Conservation (phyloP, 139 green algal species). For the Gonium pectorale region DNA sequence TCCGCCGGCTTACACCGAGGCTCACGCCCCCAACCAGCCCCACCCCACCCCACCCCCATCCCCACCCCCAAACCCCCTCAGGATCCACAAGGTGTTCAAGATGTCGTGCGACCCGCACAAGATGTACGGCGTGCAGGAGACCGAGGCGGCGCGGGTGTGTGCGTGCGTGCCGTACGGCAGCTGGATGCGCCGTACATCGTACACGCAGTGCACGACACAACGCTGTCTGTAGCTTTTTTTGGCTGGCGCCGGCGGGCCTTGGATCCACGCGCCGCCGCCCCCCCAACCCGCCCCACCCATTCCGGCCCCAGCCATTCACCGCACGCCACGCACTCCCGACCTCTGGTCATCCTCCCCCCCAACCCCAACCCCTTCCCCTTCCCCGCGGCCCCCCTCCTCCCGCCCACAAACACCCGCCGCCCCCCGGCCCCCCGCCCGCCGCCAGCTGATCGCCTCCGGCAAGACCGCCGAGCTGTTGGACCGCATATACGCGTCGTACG, state of each 20-base stretch:
- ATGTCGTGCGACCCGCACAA: conserved; percentile 14
- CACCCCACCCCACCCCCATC: not conserved
- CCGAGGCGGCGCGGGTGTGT: conserved; percentile 13
- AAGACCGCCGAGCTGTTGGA: conserved; percentile 59
- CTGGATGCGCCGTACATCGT: too few relatives aligned
- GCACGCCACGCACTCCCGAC: too few relatives aligned
- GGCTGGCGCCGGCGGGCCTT: too few relatives aligned
- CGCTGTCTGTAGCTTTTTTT: too few relatives aligned
- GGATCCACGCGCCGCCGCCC: too few relatives aligned
- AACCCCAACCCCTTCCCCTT: too few relatives aligned
- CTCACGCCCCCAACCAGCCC: too few relatives aligned
- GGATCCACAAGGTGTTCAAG: conserved; percentile 15
- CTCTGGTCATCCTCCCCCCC: too few relatives aligned
- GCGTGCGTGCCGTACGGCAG: not conserved
- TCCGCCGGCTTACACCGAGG: too few relatives aligned
- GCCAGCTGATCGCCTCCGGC: conserved; percentile 35
- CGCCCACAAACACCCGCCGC: not conserved
- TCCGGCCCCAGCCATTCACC: too few relatives aligned
- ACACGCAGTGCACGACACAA: too few relatives aligned
- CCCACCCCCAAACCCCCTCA: not conserved
- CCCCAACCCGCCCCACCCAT: too few relatives aligned
- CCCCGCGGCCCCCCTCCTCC: not conserved
- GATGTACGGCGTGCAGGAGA: conserved; percentile 5
- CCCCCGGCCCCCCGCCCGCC: not conserved
- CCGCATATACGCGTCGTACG: conserved; percentile 49